Evolutionary conservation across 2,329 filamentous ascomycete species (phyloP).

Genomic region (Purpureocillium lavendulum): DNA sequence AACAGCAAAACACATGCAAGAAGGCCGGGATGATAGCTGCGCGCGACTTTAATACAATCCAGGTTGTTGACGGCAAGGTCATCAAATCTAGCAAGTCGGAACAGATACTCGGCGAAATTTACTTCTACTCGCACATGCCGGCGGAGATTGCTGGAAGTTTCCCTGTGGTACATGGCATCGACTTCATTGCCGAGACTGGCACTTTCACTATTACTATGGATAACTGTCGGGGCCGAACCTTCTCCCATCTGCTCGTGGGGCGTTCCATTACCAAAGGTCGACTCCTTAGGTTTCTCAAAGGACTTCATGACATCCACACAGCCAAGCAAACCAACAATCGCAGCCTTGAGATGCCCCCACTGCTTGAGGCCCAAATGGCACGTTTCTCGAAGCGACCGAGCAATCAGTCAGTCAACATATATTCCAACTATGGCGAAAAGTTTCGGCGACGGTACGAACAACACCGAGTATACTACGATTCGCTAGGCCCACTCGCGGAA

Average conservation of each 20-base stretch:
- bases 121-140: slow-evolving; percentile 22
- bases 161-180: slow-evolving; percentile 15
- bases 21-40: slow-evolving; percentile 18
- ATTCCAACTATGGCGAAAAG: slow-evolving; percentile 11
- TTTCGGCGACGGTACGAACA: slow-evolving; percentile 14
- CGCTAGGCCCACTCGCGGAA: slow-evolving; percentile 13
- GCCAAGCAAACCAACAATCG: neutral
- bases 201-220: slow-evolving; percentile 21
- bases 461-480: slow-evolving; percentile 13
- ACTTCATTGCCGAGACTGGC: slow-evolving; percentile 15
- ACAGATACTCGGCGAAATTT: slow-evolving; percentile 22
- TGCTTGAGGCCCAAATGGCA: neutral
- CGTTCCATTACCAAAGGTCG: slow-evolving; percentile 20
- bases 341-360: neutral
- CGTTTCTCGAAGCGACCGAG: too few relatives aligned
- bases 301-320: slow-evolving; percentile 12
- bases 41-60: slow-evolving; percentile 21
- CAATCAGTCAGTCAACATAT: neutral
- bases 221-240: slow-evolving; percentile 17
- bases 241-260: slow-evolving; percentile 19
- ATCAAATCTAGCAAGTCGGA: slow-evolving; percentile 21
- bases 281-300: slow-evolving; percentile 13
- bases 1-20: slow-evolving; percentile 2
- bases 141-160: slow-evolving; percentile 11
- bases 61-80: slow-evolving; percentile 19